Percentiles rank a stretch among this genome's conserved stretches.
Conservation (phyloP, 768 basidiomycete species). For the Holtermanniella nyarrowii region DNA sequence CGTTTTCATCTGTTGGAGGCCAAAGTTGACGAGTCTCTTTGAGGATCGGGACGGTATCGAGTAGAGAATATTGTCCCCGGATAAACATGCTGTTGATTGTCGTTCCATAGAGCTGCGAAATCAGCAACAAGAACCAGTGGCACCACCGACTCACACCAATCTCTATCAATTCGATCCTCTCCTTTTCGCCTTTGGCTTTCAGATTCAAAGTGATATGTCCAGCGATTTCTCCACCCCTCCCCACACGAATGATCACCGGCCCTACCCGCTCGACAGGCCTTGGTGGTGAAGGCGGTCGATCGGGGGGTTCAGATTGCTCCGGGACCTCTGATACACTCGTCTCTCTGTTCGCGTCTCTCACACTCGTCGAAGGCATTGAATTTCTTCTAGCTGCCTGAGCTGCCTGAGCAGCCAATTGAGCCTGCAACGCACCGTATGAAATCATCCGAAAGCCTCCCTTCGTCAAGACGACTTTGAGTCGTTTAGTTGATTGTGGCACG, state of each 20-base stretch:
- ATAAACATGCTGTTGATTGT: not conserved
- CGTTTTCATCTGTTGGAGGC: not conserved
- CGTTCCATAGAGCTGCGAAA: not conserved
- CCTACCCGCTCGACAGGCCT: conserved; percentile 9
- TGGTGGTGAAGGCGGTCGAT: not conserved
- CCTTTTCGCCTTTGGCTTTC: not conserved
- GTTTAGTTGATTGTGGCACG: not conserved
- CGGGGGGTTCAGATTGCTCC: no score
- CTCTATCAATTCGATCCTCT: not conserved
- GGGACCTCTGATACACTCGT: no score
- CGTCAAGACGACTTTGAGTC: conserved; percentile 14
- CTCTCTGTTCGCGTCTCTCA: no score
- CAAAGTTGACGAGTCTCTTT: not conserved
- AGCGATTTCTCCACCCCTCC: conserved; percentile 10
- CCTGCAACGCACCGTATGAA: not conserved
- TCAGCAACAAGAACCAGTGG: not conserved
- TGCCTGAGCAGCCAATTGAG: no score
- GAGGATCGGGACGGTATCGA: not conserved
- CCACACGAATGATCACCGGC: conserved; percentile 18
- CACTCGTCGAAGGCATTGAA: no score
- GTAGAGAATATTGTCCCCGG: not conserved
- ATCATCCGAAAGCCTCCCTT: conserved; percentile 14
- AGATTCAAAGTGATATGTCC: not conserved
- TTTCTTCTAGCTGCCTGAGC: no score
- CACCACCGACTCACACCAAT: not conserved